Base-by-base conservation (phyloP, 768 basidiomycete species). In the Rhizopogon rudus region DNA sequence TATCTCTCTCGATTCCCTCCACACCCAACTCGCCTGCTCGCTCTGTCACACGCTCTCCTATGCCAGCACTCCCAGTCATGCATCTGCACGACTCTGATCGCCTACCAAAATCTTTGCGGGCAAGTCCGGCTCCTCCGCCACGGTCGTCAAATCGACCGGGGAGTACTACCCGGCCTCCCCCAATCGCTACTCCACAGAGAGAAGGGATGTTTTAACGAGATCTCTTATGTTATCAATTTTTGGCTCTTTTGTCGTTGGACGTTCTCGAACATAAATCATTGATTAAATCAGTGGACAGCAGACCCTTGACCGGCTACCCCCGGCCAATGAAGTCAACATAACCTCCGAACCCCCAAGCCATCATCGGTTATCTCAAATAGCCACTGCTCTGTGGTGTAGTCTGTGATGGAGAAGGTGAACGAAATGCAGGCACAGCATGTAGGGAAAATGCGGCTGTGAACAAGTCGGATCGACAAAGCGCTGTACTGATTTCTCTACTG, bases 141-240 rank as follows among this genome's bases (percentile, higher is more conserved):
- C 77, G 88, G 49, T 88, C 87, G 53, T 73, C 73, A 20, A 82
- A 87, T 67, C 75, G 88, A 9, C 87, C 88, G 2, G 78, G 80
- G 12, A 88, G 84, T 63, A 65, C 73, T 29, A 60, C 74, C 17
- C 76, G 79, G 20, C 74, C 79, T 17, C 77, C 81, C 4, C 80
- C 77, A 3, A 73, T 80, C 2, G 80, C 78, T 20, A 69, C 82
- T 44, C 80, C 82, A 22, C 78, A 75, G 60, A 73, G 80, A 44
- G 83, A 84, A 43, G 83, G 83, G 5, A 82, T 87, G 83, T 78
- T 87, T 64, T 86, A 68, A 77, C 22, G n/a, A 9, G 17, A 22
- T 48, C 9, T 35, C 3, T 9, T 33, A 12, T 5, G 3, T 48
- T 3, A 22, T 7, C 6, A 17, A 31, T 35, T 22, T 33, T 22